These are phyloP conservation scores for Aspergillus coremiiformis DNA, from an alignment of 495 filamentous ascomycete genomes.

Conservation along the genomic window DNA sequence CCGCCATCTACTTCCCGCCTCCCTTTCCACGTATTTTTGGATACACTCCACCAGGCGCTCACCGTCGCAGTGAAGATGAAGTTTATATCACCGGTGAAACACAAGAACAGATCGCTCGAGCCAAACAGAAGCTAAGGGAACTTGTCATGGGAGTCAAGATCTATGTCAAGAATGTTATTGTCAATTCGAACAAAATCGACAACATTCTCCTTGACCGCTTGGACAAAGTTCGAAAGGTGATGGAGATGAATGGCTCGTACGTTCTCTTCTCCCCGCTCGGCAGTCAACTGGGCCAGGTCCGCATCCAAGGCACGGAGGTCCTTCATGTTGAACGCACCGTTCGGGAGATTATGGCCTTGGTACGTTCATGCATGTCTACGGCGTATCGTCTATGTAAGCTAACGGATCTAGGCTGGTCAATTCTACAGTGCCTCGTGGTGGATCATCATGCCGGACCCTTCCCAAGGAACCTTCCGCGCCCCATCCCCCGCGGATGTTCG, in stretches of 20 bases:
- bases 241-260: slow-evolving; percentile 91
- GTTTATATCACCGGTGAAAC: slow-evolving; percentile 89
- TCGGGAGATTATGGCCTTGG: slow-evolving; percentile 87
- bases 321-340: slow-evolving; percentile 90
- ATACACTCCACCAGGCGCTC: slow-evolving; percentile 73
- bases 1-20: slow-evolving; percentile 95
- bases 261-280: slow-evolving; percentile 83
- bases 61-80: slow-evolving; percentile 74
- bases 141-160: slow-evolving; percentile 70
- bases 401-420: slow-evolving; percentile 66
- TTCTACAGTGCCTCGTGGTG: slow-evolving; percentile 98
- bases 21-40: slow-evolving; percentile 84
- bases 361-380: slow-evolving; percentile 31
- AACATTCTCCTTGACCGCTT: slow-evolving; percentile 83
- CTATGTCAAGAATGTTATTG: slow-evolving; percentile 82
- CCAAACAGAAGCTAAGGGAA: slow-evolving; percentile 83
- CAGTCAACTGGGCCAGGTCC: slow-evolving; percentile 67
- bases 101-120: slow-evolving; percentile 68
- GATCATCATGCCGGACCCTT: slow-evolving; percentile 70
- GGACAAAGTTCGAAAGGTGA: slow-evolving; percentile 95
- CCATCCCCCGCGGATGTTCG: slow-evolving; percentile 72
- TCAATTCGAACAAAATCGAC: slow-evolving; percentile 85
- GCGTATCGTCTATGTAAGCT: slow-evolving; percentile 17
- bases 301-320: slow-evolving; percentile 87
- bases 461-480: slow-evolving; percentile 49